Base-by-base conservation (phyloP, 2,329 filamentous ascomycete genomes). In the Sporothrix brasiliensis region DNA sequence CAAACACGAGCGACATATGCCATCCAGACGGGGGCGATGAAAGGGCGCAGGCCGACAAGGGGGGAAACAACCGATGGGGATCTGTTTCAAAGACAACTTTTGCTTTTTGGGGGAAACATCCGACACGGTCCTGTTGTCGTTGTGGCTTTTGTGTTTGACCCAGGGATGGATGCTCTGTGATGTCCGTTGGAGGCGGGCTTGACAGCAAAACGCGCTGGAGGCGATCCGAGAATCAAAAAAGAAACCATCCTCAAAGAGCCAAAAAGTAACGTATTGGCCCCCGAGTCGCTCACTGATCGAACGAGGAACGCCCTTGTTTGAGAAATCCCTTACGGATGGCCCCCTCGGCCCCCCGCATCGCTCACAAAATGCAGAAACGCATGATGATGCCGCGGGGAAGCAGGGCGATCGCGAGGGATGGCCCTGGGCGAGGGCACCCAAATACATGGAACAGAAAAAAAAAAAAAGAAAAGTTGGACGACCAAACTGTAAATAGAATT, bases 91-190 rank as follows among this genome's bases (percentile, higher is more conserved):
- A 19, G 53, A 34, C 14, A 19, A 2, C 0, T 5, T 39, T n/a
- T 34, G 34, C 34, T 9, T 7, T 34, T 34, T 34, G 34, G 1
- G 34, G 6, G 34, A 34, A 34, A 34, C 34, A 34, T 34, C 34
- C 34, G 5, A 34, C 34, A 34, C 4, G 4, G 34, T 54, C 27
- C 21, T 30, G 9, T 13, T 21, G 24, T 52, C 9, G 24, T 34
- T 27, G 24, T 13, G 19, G 41, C 41, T 49, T 34, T 24, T 66
- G 13, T 66, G 50, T 50, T 50, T 50, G 44, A 66, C 47, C 60
- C 47, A 63, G 41, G 60, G 41, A 63, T 49, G 60, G 21, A 41
- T 47, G 39, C 49, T 49, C 34, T 34, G 4, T 9, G 34, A 2
- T 34, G 34, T 34, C 34, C 7, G 34, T 9, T 34, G 34, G 34